Conservation (phyloP, 495 filamentous ascomycete species). For the Penicillium subrubescens region DNA sequence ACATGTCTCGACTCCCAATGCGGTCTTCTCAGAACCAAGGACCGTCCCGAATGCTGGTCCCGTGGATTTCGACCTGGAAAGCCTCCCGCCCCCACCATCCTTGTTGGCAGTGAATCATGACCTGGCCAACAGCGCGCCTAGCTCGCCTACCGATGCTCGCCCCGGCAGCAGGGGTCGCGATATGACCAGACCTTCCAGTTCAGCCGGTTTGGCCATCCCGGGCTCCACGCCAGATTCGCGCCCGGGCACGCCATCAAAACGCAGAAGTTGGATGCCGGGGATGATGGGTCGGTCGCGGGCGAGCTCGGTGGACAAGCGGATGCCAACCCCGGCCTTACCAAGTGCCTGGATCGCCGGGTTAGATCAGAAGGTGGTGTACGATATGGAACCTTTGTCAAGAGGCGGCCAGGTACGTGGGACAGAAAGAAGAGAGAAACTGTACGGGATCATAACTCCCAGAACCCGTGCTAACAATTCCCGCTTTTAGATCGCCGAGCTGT, state of each 20-base stretch:
- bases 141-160: conserved; percentile 35
- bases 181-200: conserved; percentile 40
- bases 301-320: conserved; percentile 37
- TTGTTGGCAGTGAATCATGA: conserved; percentile 46
- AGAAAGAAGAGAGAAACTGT: not conserved
- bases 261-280: conserved; percentile 60
- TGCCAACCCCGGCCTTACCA: conserved; percentile 22
- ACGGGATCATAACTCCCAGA: not conserved
- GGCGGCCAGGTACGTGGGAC: conserved; percentile 58
- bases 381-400: conserved; percentile 54
- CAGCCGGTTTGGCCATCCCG: conserved; percentile 41
- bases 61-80: conserved; percentile 39
- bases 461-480: not conserved
- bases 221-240: conserved; percentile 41
- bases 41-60: conserved; percentile 29
- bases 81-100: conserved; percentile 47
- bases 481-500: conserved; percentile 76
- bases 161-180: conserved; percentile 47
- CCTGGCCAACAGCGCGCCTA: conserved; percentile 37
- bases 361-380: conserved; percentile 62
- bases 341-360: conserved; percentile 66
- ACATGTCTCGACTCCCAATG: conserved; percentile 39
- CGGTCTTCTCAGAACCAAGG: conserved; percentile 32
- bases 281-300: conserved; percentile 47
- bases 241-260: conserved; percentile 45